These are phyloP conservation scores for Penicillium sp. DNA, from an alignment of 2,329 filamentous ascomycete species.

Conservation along the genomic window DNA sequence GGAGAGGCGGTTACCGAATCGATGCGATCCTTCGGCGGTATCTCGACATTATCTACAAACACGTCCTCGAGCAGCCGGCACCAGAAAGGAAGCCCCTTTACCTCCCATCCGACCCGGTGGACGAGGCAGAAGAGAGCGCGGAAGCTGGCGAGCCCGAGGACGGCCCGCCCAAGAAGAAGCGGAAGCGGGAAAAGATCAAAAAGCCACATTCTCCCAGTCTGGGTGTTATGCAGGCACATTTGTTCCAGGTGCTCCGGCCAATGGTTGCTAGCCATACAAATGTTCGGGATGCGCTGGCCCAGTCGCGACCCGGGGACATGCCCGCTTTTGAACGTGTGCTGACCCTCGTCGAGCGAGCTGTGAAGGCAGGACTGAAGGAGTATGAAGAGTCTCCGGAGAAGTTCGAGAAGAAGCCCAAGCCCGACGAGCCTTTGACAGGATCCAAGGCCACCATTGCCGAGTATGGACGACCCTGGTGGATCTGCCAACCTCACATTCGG, in stretches of 20 bases:
- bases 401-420: constrained; percentile 32
- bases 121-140: constrained; percentile 20
- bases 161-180: constrained; percentile 49
- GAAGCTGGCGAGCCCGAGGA: constrained; percentile 39
- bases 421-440: constrained; percentile 36
- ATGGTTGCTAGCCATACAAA: constrained; percentile 75
- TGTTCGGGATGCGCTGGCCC: constrained; percentile 78
- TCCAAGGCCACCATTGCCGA: constrained; percentile 60
- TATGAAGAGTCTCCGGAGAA: constrained; percentile 49
- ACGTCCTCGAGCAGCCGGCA: constrained; percentile 62
- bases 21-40: constrained; percentile 86
- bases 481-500: constrained; percentile 80
- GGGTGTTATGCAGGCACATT: constrained; percentile 77
- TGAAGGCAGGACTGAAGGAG: constrained; percentile 67
- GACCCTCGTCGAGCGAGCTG: constrained; percentile 66
- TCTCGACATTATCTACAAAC: constrained; percentile 78
- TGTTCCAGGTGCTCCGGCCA: constrained; percentile 85
- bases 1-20: constrained; percentile 78
- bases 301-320: constrained; percentile 65
- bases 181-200: constrained; percentile 43
- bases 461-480: constrained; percentile 82
- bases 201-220: constrained; percentile 61
- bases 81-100: constrained; percentile 70
- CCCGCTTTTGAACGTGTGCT: constrained; percentile 72
- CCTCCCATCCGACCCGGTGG: constrained; percentile 52